A percentile compares a stretch with the other conserved stretches of the same genome.
Evolutionary conservation across 495 filamentous ascomycete species (phyloP).

Genomic region (Penicillium robsamsonii): DNA sequence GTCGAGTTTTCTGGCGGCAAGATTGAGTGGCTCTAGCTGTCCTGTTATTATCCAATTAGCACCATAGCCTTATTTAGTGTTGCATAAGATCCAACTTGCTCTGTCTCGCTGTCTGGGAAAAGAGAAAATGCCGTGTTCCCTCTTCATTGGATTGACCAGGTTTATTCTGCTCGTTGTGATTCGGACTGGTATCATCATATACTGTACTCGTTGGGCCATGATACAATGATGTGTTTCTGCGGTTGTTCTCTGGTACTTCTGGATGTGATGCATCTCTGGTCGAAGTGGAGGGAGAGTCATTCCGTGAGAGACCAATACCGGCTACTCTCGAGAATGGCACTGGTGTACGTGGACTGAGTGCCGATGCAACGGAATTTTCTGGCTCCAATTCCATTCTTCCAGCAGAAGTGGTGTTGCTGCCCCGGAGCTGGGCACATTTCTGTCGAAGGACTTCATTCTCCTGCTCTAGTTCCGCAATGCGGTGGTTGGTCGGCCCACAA

Average conservation of each 20-base stretch:
- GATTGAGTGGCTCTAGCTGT: constrained; percentile 32
- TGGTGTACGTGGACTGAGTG: constrained; percentile 9
- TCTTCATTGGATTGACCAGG: constrained; percentile 15
- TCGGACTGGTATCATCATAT: constrained; percentile 28
- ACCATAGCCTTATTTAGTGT: not conserved
- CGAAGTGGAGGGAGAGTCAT: constrained; percentile 8
- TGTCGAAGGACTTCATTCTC: constrained; percentile 30
- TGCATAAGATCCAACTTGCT: constrained; percentile 12
- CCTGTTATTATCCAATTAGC: constrained; percentile 13
- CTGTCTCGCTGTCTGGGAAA: constrained; percentile 31
- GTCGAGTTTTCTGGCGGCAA: constrained; percentile 31
- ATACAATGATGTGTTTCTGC: constrained; percentile 24
- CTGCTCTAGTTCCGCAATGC: constrained; percentile 26
- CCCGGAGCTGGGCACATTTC: constrained; percentile 9
- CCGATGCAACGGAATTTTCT: constrained; percentile 7
- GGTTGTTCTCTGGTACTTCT: constrained; percentile 25
- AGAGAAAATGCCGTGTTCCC: constrained; percentile 23
- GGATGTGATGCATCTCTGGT: constrained; percentile 21
- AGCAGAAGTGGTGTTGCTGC: not conserved
- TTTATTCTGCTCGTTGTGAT: constrained; percentile 9
- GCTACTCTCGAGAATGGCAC: constrained; percentile 5
- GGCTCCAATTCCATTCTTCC: constrained; percentile 4
- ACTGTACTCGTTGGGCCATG: constrained; percentile 34
- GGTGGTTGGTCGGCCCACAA: constrained; percentile 28
- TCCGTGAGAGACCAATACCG: constrained; percentile 11